Base-by-base conservation (phyloP, 176 grass and related monocot genomes). In the Ampelocalamus luodianensis region DNA sequence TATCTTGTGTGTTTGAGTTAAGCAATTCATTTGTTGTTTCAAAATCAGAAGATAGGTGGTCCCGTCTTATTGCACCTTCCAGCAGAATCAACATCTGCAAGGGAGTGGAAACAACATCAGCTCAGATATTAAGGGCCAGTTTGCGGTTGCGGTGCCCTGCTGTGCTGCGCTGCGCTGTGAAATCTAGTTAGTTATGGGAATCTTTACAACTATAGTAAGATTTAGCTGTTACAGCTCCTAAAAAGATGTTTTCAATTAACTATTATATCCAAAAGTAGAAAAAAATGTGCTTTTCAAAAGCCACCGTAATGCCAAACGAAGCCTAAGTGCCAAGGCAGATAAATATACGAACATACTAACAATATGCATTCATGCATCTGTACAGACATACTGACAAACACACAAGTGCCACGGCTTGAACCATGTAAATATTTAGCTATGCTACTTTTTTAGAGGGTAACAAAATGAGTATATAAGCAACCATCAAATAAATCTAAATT, bases 11-110 rank as follows among this genome's bases (percentile, higher is more conserved):
- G 61, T 65, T 72, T 65, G 66, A 85, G 77, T 91, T 87, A 39
- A 99, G 91, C 58, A 89, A 88, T 72, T 96, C 93, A 16, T 78
- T 70, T 71, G 96, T 92, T 46, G 91, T 94, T 87, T 99, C 91
- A 92, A 92, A 99, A 78, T 87, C 89, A 71, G 93, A 89, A 83
- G 93, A 94, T 10, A 99, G 77, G 79, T 78, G 84, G 22, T 92
- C 93, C 42, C 87, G 85, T 77, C 79, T 91, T 78, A 99, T 91
- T 86, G 93, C 93, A 79, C 81, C 38, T 82, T 99, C 96, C 71
- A 99, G 79, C 70, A 92, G 50, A 89, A 93, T 99, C 70, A 99
- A 86, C 59, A 90, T 87, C 96, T 98, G 89, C 83, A 80, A 90
- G 38, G 46, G 74, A 90, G 71, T 54, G 22, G 36, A 79, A 27